Evolutionary conservation across 805 yeast species (phyloP), one percentile per base, ranked within the genome.

Genomic region (Wickerhamomyces alni): DNA sequence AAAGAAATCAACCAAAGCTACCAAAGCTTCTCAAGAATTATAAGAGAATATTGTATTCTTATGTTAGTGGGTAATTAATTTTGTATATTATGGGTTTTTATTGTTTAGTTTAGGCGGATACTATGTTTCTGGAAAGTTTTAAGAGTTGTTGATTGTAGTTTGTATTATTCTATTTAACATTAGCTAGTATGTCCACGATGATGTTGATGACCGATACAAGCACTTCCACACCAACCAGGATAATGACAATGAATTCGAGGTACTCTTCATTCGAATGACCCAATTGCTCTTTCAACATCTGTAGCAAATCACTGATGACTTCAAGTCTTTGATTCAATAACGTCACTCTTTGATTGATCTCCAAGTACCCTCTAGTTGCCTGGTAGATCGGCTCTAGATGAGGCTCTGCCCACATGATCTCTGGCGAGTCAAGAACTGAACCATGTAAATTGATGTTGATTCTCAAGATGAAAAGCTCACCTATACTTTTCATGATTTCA

Each of bases 361-460:
- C 99, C 45, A 93, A 63, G 61, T 91, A 91, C 1, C 97, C 96
- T 59, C 98, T 77, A 2, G 95, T 88, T 0, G 98, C 97, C 61
- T 89, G 97, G 63, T 93, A 93, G 38, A 91, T 88, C 1, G 99
- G 99, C 58, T 93, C 99, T 45, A 93, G 69, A 55, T 89, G 96
- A 2, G 99, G 99, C 59, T 93, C 98, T 0, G 97, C 80, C 99
- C 99, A 93, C 96, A 93, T 88, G 42, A 93, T 75, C 61, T 93
- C 99, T 1, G 99, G 99, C 2, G 96, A 86, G 59, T 93, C 99
- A 45, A 93, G 68, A 21, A 93, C 94, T 0, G 91, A 82, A 1
- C 93, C 93, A 64, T 85, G 93, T 39, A 85, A 65, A 53, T 85
- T 85, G 44, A 85, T 85, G 58, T 85, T 85, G 34, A 85, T 85